Evolutionary conservation across 75 land plant species (phyloP).

Genomic region (Selaginella tamariscina): DNA sequence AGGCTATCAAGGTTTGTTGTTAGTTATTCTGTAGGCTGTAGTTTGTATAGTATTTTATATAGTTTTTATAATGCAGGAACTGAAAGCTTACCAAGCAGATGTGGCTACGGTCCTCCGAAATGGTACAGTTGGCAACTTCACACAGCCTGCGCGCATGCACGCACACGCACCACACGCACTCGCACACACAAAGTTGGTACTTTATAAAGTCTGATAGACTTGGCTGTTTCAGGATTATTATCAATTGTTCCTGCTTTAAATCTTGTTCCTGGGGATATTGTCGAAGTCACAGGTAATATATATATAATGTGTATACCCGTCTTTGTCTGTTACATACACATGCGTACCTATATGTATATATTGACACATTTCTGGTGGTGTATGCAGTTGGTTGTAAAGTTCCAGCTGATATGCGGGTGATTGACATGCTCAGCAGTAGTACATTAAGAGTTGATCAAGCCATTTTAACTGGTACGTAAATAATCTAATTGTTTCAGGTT

Average conservation of each 20-base stretch:
- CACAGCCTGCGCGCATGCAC: no score
- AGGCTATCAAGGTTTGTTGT: conserved; percentile 69
- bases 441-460: conserved; percentile 96
- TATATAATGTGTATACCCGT: background rate
- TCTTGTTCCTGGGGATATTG: conserved; percentile 99
- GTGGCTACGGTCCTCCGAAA: conserved; percentile 92
- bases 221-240: conserved; percentile 54
- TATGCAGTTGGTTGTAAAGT: conserved; percentile 79
- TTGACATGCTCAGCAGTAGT: conserved; percentile 73
- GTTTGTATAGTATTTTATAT: background rate
- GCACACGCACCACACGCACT: no score
- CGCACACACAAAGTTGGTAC: no score
- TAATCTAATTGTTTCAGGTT: background rate
- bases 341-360: background rate
- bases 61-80: conserved; percentile 40
- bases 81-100: conserved; percentile 96
- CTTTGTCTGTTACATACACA: background rate
- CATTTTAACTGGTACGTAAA: conserved; percentile 72
- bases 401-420: conserved; percentile 93
- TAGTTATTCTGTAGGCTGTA: background rate
- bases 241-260: conserved; percentile 86
- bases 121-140: no score
- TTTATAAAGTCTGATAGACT: background rate
- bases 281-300: conserved; percentile 73
- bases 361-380: background rate